Percentiles rank a stretch among this genome's conserved stretches.
These are phyloP conservation scores for Fusarium sp. DNA, from an alignment of 2,329 filamentous ascomycete species.

Conservation along the genomic window DNA sequence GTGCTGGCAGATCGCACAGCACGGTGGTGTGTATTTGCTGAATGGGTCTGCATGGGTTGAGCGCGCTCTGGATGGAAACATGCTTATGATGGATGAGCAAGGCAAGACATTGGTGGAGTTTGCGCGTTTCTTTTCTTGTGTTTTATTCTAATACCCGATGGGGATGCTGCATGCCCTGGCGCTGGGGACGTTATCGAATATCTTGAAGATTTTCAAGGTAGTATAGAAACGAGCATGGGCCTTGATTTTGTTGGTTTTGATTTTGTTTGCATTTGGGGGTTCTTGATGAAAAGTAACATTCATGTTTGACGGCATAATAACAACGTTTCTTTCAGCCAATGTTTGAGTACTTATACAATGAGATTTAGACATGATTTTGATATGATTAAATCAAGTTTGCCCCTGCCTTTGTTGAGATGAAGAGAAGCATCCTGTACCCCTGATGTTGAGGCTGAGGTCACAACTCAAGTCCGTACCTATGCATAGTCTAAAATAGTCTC, in stretches of 20 bases:
- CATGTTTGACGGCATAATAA: slow-evolving; percentile 28
- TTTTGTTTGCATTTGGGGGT: slow-evolving; percentile 21
- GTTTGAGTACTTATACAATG: neutral
- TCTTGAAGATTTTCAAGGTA: slow-evolving; percentile 12
- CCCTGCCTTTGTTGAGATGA: neutral
- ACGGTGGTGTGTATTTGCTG: slow-evolving; percentile 91
- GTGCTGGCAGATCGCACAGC: slow-evolving; percentile 86
- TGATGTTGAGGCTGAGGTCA: neutral
- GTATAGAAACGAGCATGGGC: slow-evolving; percentile 30
- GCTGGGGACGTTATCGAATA: slow-evolving; percentile 27
- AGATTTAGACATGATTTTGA: neutral
- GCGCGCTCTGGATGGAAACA: neutral
- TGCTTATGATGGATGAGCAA: slow-evolving; percentile 5
- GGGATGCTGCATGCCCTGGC: slow-evolving; percentile 40
- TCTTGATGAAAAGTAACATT: slow-evolving; percentile 30
- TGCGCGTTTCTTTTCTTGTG: slow-evolving; percentile 29
- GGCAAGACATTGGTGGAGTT: slow-evolving; percentile 30
- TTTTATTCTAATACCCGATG: slow-evolving; percentile 39
- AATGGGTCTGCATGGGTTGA: slow-evolving; percentile 74
- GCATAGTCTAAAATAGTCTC: slow-evolving; percentile 25
- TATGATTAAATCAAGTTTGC: neutral
- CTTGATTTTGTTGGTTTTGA: slow-evolving; percentile 20
- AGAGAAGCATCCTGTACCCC: neutral
- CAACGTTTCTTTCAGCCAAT: slow-evolving; percentile 10
- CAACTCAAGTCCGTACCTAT: neutral